Conservation (phyloP, 192 early-diverging fungal species). For the Gigaspora rosea region DNA sequence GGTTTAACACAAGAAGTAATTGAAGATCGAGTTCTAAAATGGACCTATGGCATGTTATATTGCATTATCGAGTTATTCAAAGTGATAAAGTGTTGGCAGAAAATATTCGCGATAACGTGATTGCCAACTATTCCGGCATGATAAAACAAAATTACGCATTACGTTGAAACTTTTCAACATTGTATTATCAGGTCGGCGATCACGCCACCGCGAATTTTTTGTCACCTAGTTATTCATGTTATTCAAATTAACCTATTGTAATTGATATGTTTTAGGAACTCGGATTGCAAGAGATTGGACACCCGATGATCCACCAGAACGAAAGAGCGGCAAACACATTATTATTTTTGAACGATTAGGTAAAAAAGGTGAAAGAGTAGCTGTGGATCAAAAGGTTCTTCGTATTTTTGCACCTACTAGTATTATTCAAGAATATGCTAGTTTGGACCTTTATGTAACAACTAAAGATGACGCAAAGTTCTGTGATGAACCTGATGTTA, state of each 20-base stretch:
- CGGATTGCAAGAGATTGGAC: background rate
- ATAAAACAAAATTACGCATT: too few species aligned
- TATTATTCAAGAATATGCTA: background rate
- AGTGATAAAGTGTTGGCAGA: too few species aligned
- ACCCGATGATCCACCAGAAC: background rate
- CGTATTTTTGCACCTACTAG: background rate
- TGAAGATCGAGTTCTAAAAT: background rate
- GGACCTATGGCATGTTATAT: background rate
- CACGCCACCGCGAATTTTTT: too few species aligned
- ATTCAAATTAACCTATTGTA: too few species aligned
- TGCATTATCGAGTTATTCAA: background rate
- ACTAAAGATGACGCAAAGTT: background rate
- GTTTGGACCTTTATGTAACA: slow-evolving; percentile 3
- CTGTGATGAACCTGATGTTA: background rate
- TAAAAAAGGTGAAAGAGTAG: background rate
- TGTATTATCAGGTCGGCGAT: too few species aligned
- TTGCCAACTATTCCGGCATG: too few species aligned
- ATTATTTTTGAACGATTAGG: background rate
- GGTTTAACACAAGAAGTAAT: slow-evolving; percentile 28
- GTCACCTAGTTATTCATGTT: too few species aligned
- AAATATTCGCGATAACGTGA: too few species aligned
- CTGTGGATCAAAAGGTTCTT: background rate
- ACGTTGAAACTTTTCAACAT: too few species aligned
- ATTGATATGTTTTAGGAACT: background rate
- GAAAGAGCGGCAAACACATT: background rate